Conservation (phyloP, 2,329 filamentous ascomycete species). For the Apiospora arundinis region DNA sequence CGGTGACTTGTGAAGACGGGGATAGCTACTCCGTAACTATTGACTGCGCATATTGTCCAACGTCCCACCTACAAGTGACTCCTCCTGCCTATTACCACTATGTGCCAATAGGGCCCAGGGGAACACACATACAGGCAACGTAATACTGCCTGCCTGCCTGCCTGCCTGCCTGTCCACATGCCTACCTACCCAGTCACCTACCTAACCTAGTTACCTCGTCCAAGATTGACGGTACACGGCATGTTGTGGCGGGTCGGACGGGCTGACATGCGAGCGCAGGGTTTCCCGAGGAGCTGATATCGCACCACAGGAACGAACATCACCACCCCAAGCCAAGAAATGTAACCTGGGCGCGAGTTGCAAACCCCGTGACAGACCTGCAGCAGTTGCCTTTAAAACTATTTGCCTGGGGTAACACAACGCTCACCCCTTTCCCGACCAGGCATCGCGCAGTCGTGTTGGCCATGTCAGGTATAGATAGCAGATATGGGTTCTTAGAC, state of each 20-base stretch:
- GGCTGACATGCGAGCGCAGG: constrained; percentile 11
- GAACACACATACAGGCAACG: background rate
- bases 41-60: background rate
- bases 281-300: constrained; percentile 13
- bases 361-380: background rate
- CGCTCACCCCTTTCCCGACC: background rate
- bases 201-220: background rate
- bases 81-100: background rate
- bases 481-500: too few relatives aligned
- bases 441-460: too few relatives aligned
- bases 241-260: background rate
- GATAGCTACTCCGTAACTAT: background rate
- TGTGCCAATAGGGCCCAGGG: background rate
- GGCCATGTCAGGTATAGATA: too few relatives aligned
- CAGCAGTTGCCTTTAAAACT: background rate
- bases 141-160: background rate
- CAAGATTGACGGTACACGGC: background rate
- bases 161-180: background rate
- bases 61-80: background rate
- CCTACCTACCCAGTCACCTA: background rate
- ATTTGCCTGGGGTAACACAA: background rate
- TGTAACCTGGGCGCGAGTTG: background rate
- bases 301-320: background rate
- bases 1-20: background rate
- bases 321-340: background rate